Evolutionary conservation across 805 yeast genomes (phyloP).

Genomic region (Cyberlindnera xylosilytica): DNA sequence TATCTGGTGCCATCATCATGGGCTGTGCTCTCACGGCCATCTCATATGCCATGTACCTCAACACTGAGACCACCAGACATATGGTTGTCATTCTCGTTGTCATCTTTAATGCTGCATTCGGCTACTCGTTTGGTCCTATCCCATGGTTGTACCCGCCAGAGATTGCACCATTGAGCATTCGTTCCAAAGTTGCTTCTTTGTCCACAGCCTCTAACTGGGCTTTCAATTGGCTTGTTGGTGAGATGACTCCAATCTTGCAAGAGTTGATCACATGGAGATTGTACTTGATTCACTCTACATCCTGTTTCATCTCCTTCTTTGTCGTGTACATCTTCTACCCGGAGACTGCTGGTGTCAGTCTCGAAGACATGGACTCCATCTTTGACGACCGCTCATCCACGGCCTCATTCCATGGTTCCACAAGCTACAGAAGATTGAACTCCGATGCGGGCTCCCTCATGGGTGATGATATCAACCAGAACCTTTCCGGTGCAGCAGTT

Average conservation of each 20-base stretch:
- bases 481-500: conserved; percentile 39
- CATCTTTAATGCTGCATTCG: conserved; percentile 79
- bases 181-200: conserved; percentile 87
- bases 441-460: conserved; percentile 15
- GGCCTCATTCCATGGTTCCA: conserved; percentile 30
- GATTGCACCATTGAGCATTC: conserved; percentile 76
- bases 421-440: conserved; percentile 18
- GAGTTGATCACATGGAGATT: conserved; percentile 76
- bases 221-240: conserved; percentile 89
- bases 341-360: conserved; percentile 83
- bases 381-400: conserved; percentile 64
- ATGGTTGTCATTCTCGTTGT: conserved; percentile 75
- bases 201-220: conserved; percentile 94
- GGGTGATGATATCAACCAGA: conserved; percentile 7
- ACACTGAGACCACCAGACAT: conserved; percentile 54
- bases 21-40: conserved; percentile 64
- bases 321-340: conserved; percentile 76
- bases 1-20: conserved; percentile 80
- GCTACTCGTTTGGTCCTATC: conserved; percentile 91
- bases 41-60: conserved; percentile 54
- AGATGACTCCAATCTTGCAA: conserved; percentile 82
- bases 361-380: conserved; percentile 90
- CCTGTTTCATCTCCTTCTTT: conserved; percentile 70
- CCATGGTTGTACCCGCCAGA: conserved; percentile 90
- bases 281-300: conserved; percentile 76